Evolutionary conservation across 495 filamentous ascomycete genomes (phyloP).

Genomic region (Aspergillus bertholletiae): DNA sequence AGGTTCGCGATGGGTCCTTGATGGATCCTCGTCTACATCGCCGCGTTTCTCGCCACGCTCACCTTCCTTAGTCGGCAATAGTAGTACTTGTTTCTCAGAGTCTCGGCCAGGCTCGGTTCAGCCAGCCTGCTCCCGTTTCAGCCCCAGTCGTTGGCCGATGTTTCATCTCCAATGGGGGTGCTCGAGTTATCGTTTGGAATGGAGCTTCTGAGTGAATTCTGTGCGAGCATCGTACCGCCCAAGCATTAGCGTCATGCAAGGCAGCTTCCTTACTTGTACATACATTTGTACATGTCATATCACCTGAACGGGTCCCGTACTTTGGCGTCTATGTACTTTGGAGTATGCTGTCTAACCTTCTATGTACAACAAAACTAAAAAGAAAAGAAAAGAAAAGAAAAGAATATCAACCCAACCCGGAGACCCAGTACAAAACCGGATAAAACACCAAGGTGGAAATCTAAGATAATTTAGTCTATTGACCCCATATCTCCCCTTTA

Average conservation of each 20-base stretch:
- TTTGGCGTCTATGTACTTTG: background rate
- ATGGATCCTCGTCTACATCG: background rate
- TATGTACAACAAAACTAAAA: conserved; percentile 1
- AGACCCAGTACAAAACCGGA: background rate
- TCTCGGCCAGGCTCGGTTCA: background rate
- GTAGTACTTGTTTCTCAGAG: background rate
- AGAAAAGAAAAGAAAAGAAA: background rate
- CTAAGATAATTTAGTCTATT: background rate
- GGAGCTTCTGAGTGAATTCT: background rate
- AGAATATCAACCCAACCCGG: background rate
- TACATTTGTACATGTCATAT: conserved; percentile 6
- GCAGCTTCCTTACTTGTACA: conserved; percentile 1
- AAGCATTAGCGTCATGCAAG: conserved; percentile 10
- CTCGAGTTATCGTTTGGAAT: background rate
- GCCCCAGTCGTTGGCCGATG: background rate
- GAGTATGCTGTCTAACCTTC: background rate
- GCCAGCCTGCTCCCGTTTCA: background rate
- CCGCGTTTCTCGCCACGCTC: background rate
- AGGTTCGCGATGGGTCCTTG: background rate
- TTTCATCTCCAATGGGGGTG: background rate
- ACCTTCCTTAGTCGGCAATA: background rate
- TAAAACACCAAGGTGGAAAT: background rate
- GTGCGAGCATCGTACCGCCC: background rate
- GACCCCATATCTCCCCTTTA: conserved; percentile 11
- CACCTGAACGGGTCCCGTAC: background rate